Base-by-base conservation (phyloP, 164 flowering plant genomes). In the Nymphaea thermarum region DNA sequence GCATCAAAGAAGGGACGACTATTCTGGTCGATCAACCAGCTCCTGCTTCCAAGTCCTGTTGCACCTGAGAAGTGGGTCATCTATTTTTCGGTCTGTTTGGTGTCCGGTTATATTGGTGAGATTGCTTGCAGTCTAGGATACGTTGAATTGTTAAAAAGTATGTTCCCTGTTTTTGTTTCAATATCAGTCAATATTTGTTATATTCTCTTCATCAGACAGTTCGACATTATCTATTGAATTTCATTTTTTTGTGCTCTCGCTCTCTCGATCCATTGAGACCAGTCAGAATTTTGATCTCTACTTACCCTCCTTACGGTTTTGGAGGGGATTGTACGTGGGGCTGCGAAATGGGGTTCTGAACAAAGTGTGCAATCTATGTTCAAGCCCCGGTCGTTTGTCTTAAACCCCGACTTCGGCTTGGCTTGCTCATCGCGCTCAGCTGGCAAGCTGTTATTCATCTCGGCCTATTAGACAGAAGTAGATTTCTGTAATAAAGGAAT, bases 1-100 rank as follows among this genome's bases (percentile, higher is more conserved):
- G 64, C 7, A 62, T 62, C 18, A 62, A 17, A 62, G 64, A 62
- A 41, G 64, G 64, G 64, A 62, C 11, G 17, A 62, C 64, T 41
- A 62, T 62, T 17, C 41, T 62, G 64, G 17, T 62, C 57, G 14
- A 5, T 51, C 57, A 51, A 15, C 57, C 8, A 51, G 57, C 8
- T 15, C 8, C 57, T 8, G 57, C 57, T 51, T 51, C 57, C 3
- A 51, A 51, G 57, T 51, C 57, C 14, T 51, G 12, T 51, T 51
- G 57, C 14, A 8, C 12, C 57, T 10, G 57, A 8, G 14, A 51
- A 5, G 57, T 51, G 14, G 14, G 14, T 51, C 57, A 8, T 51
- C 57, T 51, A 51, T 51, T 51, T 5, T 51, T 51, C 14, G 57
- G 57, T 5, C 5, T 51, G 8, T 51, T 15, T 51, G 57, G 8